Conservation (phyloP, 148 eudicot genomes). For the Cornus suecica region DNA sequence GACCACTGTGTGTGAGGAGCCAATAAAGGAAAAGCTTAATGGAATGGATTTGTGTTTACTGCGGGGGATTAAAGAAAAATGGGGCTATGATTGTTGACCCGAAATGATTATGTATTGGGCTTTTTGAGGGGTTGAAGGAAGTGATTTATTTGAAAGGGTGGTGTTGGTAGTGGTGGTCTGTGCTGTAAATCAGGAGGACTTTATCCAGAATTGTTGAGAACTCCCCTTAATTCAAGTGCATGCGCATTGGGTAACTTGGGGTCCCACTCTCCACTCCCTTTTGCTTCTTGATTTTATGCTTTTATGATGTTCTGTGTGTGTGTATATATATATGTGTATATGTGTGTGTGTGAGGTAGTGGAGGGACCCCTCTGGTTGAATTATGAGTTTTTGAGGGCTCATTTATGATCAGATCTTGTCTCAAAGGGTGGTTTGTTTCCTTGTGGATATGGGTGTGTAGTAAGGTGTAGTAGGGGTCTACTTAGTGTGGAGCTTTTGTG, state of each 20-base stretch:
- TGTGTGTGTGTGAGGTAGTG: not conserved
- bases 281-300: conserved; percentile 15
- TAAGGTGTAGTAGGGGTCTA: not conserved
- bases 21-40: conserved; percentile 24
- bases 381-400: conserved; percentile 2
- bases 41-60: conserved; percentile 18
- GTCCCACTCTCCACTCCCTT: conserved; percentile 37
- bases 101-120: conserved; percentile 32
- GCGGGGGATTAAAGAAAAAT: conserved; percentile 16
- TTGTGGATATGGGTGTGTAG: not conserved
- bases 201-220: conserved; percentile 19
- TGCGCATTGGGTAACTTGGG: conserved; percentile 51
- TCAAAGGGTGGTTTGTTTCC: conserved; percentile 12
- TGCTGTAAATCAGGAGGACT: conserved; percentile 32
- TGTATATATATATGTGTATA: not conserved
- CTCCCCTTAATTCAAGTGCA: conserved; percentile 39
- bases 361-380: not conserved
- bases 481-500: not conserved
- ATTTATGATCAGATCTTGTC: conserved; percentile 12
- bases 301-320: not conserved
- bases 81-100: conserved; percentile 28
- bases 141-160: conserved; percentile 41
- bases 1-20: conserved; percentile 22
- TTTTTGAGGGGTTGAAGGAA: conserved; percentile 27
- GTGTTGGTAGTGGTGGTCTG: conserved; percentile 26